Percentiles rank a stretch among this genome's conserved stretches.
phyloP scores from a whole-genome alignment of 2,329 filamentous ascomycete species.

The Arthroderma uncinatum region DNA sequence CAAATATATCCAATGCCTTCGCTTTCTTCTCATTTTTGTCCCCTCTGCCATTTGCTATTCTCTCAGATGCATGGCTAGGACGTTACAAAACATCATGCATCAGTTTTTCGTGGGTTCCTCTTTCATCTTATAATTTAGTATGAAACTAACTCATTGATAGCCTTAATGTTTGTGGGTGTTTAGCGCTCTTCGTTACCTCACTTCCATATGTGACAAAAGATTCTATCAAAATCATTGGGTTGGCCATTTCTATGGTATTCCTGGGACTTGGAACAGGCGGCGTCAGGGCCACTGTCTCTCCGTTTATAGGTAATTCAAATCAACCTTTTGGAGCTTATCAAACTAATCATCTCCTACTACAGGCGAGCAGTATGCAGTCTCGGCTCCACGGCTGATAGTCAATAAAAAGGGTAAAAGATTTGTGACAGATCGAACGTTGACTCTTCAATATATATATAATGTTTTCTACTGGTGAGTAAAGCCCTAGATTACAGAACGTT shows the following conservation, averaged over 20 bases:
- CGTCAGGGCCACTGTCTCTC: constrained; percentile 26
- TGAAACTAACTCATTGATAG: neutral
- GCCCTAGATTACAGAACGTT: neutral
- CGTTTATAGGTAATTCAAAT: constrained; percentile 23
- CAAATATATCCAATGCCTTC: constrained; percentile 46
- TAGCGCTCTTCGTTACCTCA: constrained; percentile 21
- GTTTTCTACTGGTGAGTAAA: constrained; percentile 28
- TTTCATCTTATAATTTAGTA: neutral
- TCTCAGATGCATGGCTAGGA: constrained; percentile 32
- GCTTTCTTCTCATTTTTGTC: constrained; percentile 41
- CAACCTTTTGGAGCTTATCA: neutral
- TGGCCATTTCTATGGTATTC: constrained; percentile 25
- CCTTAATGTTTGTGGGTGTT: constrained; percentile 15
- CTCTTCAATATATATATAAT: constrained; percentile 38
- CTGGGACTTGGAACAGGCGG: constrained; percentile 33
- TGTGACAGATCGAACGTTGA: constrained; percentile 5
- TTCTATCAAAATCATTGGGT: constrained; percentile 16
- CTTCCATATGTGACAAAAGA: constrained; percentile 16
- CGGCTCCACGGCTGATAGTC: constrained; percentile 16
- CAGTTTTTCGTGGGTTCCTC: constrained; percentile 19
- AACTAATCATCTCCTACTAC: constrained; percentile 7
- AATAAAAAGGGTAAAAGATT: constrained; percentile 16
- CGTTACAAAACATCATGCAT: constrained; percentile 29
- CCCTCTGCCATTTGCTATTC: constrained; percentile 26
- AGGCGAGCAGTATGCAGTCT: constrained; percentile 27